Base-by-base conservation (phyloP, 2,329 filamentous ascomycete genomes). In the Fusarium sp. region DNA sequence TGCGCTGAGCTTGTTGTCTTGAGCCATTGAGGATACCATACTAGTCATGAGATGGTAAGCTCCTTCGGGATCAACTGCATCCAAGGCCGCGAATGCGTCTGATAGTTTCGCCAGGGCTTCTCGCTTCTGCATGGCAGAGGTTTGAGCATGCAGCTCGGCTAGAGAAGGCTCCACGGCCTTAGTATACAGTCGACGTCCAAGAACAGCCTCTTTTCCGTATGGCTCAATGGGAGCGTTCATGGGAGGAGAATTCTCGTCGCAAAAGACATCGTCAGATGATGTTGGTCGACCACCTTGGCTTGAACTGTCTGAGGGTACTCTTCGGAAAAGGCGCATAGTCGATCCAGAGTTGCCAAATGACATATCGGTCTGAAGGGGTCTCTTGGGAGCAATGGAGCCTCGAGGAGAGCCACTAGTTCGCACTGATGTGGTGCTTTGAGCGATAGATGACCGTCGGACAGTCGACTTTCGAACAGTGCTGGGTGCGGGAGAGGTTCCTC, bases 261-360 rank as follows among this genome's bases (percentile, higher is more conserved):
- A 81, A 54, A 82, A 81, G 7, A 83, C 76, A 59, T 83, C 81
- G 32, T 82, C 82, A 7, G 81, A 74, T 4, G 81, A 81, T 2
- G 75, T 67, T 6, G 79, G 77, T 14, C 78, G 74, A 29, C 77
- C 78, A 7, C 82, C 80, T 2, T 81, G 81, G 8, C 80, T 83
- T 24, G 84, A 89, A 73, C 85, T 84, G 74, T 93, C 92, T 0
- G 94, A 96, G 1, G 87, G 86, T 1, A 97, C 94, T 25, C 95
- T 90, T 69, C 93, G 92, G 83, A 98, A 98, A 55, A 97, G 91
- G 57, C 94, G 91, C 71, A 97, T 93, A 18, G 94, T 97, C 2
- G 95, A 98, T 3, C 93, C 93, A 10, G 91, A 92, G 79, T 98
- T 98, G 54, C 95, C 96, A 81, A 97, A 98, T 8, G 92, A 97